Conservation (phyloP, 2,329 filamentous ascomycete species). For the Penicillium sp. region DNA sequence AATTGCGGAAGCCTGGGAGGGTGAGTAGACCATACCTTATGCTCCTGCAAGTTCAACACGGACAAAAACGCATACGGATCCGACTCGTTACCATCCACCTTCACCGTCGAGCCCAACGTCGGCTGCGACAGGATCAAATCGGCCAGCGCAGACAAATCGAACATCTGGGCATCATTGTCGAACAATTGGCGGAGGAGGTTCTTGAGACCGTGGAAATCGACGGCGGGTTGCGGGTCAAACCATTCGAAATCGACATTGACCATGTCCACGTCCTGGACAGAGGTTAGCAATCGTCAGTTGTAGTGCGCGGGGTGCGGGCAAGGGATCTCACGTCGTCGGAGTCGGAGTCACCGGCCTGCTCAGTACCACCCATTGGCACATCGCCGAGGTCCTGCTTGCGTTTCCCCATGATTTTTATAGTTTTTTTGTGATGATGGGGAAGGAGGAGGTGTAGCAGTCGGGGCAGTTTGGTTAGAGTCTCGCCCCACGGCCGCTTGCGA, state of each 20-base stretch:
- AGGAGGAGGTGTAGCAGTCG: slow-evolving; percentile 13
- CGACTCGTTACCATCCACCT: slow-evolving; percentile 91
- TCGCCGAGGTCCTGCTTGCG: slow-evolving; percentile 57
- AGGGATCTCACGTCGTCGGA: slow-evolving; percentile 48
- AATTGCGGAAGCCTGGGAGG: neutral
- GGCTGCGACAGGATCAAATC: slow-evolving; percentile 88
- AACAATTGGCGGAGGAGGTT: slow-evolving; percentile 88
- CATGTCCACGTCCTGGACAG: slow-evolving; percentile 78
- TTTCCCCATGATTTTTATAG: slow-evolving; percentile 55
- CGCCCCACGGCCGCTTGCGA: slow-evolving; percentile 32
- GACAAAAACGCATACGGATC: slow-evolving; percentile 94
- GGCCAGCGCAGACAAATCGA: slow-evolving; percentile 84
- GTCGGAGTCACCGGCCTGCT: slow-evolving; percentile 47
- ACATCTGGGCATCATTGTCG: slow-evolving; percentile 82
- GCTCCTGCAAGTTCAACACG: slow-evolving; percentile 79
- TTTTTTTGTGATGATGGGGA: slow-evolving; percentile 12
- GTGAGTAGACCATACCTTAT: slow-evolving; percentile 56
- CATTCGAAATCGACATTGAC: slow-evolving; percentile 98
- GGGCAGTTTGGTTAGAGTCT: slow-evolving; percentile 18
- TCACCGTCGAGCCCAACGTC: slow-evolving; percentile 89
- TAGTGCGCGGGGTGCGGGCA: slow-evolving; percentile 7
- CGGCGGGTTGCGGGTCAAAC: slow-evolving; percentile 89
- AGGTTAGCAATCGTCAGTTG: slow-evolving; percentile 18
- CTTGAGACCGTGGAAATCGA: slow-evolving; percentile 96
- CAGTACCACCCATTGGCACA: slow-evolving; percentile 49